Evolutionary conservation across 306 rosid species (phyloP).

Genomic region (Gastrolobium villosum): DNA sequence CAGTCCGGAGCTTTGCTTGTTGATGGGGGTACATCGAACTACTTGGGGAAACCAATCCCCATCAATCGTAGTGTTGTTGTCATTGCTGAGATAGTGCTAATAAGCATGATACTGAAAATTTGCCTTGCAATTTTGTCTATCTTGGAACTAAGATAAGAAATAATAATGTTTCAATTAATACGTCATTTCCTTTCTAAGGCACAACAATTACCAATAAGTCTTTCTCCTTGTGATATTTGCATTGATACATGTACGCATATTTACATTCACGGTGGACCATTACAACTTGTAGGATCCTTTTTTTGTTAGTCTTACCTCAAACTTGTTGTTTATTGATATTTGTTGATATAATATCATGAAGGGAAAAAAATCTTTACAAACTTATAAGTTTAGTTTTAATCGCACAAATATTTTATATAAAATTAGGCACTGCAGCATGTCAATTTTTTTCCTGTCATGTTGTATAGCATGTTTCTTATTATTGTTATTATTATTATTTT

Average conservation of each 20-base stretch:
- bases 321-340: conserved; percentile 3
- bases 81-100: conserved; percentile 56
- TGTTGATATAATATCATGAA: conserved; percentile 25
- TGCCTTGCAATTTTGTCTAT: conserved; percentile 3
- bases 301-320: neutral
- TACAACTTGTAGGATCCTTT: neutral
- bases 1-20: conserved; percentile 88
- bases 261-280: conserved; percentile 1
- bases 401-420: neutral
- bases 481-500: conserved; percentile 23
- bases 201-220: neutral
- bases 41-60: conserved; percentile 83
- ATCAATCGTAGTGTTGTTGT: conserved; percentile 71
- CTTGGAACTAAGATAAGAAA: conserved; percentile 1
- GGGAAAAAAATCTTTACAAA: neutral
- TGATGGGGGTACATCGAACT: conserved; percentile 81
- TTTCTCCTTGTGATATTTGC: conserved; percentile 15
- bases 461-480: neutral
- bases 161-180: neutral
- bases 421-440: conserved; percentile 1
- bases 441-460: neutral
- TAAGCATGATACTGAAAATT: conserved; percentile 9
- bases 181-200: conserved; percentile 19
- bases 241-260: neutral
- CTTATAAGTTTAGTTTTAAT: neutral